phyloP scores from a whole-genome alignment of 2,329 filamentous ascomycete genomes.

The Pleomassaria siparia region DNA sequence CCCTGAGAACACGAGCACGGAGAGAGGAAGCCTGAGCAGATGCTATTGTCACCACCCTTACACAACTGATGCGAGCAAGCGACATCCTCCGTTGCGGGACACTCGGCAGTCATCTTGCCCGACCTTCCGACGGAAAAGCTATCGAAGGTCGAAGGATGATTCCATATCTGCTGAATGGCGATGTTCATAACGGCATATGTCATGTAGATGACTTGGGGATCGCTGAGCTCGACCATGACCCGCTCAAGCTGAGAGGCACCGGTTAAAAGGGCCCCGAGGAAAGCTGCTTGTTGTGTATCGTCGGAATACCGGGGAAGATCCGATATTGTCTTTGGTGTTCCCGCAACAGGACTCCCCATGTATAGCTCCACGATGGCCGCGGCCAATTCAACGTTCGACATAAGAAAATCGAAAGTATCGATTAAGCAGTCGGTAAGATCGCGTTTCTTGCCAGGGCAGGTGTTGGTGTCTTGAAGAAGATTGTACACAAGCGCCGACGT shows the following conservation, averaged over 20 bases:
- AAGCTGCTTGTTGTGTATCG: neutral
- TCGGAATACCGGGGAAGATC: neutral
- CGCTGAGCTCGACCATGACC: neutral
- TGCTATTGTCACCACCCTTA: slow-evolving; percentile 54
- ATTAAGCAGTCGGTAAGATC: neutral
- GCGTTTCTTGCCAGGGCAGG: no score
- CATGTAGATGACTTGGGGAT: neutral
- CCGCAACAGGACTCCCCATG: neutral
- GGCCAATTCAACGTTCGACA: no score
- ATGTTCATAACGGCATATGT: slow-evolving; percentile 3
- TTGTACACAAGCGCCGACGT: neutral
- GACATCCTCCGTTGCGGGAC: slow-evolving; percentile 41
- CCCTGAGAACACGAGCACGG: no score
- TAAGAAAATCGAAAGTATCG: neutral
- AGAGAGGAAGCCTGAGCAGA: slow-evolving; percentile 48
- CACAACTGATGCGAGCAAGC: slow-evolving; percentile 58
- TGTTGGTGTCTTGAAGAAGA: neutral
- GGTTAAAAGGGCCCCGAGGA: neutral
- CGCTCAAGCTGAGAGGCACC: neutral
- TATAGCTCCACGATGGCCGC: no score
- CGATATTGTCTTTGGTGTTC: neutral
- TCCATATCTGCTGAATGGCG: neutral
- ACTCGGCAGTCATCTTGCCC: neutral
- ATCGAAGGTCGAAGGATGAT: neutral
- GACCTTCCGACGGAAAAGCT: neutral